phyloP scores from a whole-genome alignment of 345 rosid genomes.

The Lagerstroemia speciosa region DNA sequence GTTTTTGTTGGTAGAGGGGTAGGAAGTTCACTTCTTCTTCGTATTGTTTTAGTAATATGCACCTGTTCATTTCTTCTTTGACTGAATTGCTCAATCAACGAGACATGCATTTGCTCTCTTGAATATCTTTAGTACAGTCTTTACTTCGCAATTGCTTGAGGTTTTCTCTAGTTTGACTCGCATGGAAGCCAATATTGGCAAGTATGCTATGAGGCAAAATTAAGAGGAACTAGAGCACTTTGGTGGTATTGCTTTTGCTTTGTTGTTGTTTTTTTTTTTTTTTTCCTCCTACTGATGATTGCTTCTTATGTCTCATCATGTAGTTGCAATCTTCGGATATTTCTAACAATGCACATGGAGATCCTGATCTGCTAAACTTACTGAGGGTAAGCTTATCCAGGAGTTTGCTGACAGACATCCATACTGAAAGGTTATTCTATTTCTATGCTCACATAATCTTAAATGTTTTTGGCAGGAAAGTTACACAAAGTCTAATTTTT shows the following conservation, averaged over 20 bases:
- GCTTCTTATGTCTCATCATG: constrained; percentile 8
- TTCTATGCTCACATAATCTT: constrained; percentile 4
- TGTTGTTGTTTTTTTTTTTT: too few relatives aligned
- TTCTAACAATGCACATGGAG: constrained; percentile 38
- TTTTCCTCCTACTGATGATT: constrained; percentile 11
- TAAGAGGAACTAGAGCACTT: not conserved
- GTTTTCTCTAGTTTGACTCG: too few relatives aligned
- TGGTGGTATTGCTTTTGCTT: not conserved
- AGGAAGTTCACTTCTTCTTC: too few relatives aligned
- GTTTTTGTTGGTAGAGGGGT: constrained; percentile 91
- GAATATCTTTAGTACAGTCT: too few relatives aligned
- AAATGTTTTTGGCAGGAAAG: constrained; percentile 42
- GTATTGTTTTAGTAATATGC: too few relatives aligned
- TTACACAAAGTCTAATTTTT: constrained; percentile 57
- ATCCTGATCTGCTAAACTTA: constrained; percentile 53
- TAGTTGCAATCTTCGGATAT: constrained; percentile 72
- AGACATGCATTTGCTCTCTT: too few relatives aligned
- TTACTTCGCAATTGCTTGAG: too few relatives aligned
- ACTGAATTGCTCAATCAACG: not conserved
- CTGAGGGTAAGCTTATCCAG: constrained; percentile 39
- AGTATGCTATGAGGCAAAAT: not conserved
- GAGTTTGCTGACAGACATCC: not conserved
- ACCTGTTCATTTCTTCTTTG: not conserved
- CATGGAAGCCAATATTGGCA: too few relatives aligned
- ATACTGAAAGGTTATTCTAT: not conserved